Conservation (phyloP, 1,284 basidiomycete species). For the Boletus smithii region DNA sequence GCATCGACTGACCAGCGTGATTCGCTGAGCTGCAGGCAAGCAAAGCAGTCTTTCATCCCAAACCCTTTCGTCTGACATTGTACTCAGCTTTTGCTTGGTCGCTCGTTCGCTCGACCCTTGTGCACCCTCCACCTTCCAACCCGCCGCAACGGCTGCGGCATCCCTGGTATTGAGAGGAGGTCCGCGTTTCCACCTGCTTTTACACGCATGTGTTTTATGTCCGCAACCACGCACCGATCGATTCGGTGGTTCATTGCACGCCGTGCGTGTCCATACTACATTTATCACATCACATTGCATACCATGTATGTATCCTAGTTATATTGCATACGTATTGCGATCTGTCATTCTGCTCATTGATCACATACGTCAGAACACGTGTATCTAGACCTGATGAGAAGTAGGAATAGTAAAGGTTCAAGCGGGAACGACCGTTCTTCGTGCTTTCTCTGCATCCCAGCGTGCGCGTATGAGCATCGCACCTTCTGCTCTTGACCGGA, state of each 20-base stretch:
- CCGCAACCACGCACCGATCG: constrained; percentile 17
- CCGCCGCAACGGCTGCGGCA: too few relatives aligned
- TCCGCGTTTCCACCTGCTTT: not conserved
- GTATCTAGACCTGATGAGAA: constrained; percentile 16
- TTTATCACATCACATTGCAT: constrained; percentile 8
- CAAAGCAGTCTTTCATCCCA: not conserved
- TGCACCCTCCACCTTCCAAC: not conserved
- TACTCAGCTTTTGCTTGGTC: not conserved
- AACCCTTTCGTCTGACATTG: not conserved
- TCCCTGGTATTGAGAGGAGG: not conserved
- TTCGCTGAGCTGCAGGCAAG: constrained; percentile 15
- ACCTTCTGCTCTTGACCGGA: constrained; percentile 65
- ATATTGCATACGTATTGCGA: constrained; percentile 14
- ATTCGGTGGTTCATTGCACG: constrained; percentile 25
- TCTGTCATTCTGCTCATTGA: constrained; percentile 9
- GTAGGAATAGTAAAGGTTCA: constrained; percentile 5
- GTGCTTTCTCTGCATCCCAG: constrained; percentile 62
- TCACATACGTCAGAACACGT: constrained; percentile 6
- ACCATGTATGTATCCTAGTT: constrained; percentile 17
- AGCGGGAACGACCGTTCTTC: constrained; percentile 17
- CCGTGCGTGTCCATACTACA: constrained; percentile 25
- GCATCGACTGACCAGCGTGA: constrained; percentile 23
- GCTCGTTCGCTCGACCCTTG: not conserved
- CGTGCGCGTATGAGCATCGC: constrained; percentile 61
- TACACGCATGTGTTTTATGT: constrained; percentile 17